Evolutionary conservation across 305 asterid genomes (phyloP), one percentile per base, ranked within the genome.

Genomic region (Solanum chacoense): DNA sequence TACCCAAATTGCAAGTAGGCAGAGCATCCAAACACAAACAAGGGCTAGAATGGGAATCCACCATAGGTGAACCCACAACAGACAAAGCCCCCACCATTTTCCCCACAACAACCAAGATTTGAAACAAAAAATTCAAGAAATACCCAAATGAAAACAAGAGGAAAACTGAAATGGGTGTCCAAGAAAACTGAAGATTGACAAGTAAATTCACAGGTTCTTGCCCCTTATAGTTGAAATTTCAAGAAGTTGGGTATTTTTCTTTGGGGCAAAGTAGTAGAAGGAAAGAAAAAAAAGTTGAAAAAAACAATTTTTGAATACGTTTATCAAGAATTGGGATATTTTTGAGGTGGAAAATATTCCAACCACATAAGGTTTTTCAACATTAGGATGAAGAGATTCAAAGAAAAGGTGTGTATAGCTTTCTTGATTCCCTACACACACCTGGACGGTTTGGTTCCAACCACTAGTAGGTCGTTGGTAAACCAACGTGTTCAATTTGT

Each of bases 81-180:
- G 93, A 92, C 11, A 93, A 92, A 35, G 94, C 91, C 85, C 93
- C 95, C 55, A 89, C 93, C 97, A 94, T 94, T 55, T 73, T 78
- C 4, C 6, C 31, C 74, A 7, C 16, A 72, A 2, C 10, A 72
- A 13, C 22, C 22, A 38, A 85, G 74, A 79, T 63, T 77, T 40
- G 73, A 13, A 71, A 26, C 72, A 20, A 36, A 38, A 38, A 63
- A 72, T 50, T 87, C 63, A 88, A 90, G 86, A 71, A 88, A 55
- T 45, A 73, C 90, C 90, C 93, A 42, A 14, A 6, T 13, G 72
- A 75, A 40, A 88, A 88, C 42, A 77, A 69, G 77, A 84, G 74
- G 38, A 65, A 69, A 84, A 71, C 59, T 22, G 75, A 36, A 72
- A 81, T 85, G 85, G 78, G 79, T 74, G 34, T 74, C 93, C 92